Conservation (phyloP, 805 yeast species). For the Brettanomyces sp. region DNA sequence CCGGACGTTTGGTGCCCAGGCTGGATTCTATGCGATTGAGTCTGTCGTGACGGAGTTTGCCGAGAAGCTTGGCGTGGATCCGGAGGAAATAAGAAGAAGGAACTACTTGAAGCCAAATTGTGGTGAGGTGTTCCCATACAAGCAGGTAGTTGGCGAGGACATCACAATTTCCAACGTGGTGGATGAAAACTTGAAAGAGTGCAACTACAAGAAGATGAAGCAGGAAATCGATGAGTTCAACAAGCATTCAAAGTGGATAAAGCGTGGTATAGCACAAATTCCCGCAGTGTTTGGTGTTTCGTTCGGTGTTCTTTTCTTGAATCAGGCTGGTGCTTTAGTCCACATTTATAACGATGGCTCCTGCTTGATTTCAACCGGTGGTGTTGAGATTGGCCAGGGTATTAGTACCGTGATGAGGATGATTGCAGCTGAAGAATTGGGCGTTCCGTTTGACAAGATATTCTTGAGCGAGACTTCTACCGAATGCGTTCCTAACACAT, state of each 20-base stretch:
- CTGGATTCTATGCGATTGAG: conserved; percentile 38
- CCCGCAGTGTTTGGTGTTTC: conserved; percentile 41
- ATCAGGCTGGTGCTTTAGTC: conserved; percentile 40
- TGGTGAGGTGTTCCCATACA: conserved; percentile 28
- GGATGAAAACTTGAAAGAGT: conserved; percentile 25
- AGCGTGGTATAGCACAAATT: conserved; percentile 36
- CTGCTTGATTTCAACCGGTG: conserved; percentile 37
- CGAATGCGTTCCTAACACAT: conserved; percentile 37
- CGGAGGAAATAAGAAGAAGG: conserved; percentile 27
- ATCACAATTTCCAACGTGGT: conserved; percentile 30
- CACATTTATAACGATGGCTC: conserved; percentile 39
- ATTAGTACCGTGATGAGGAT: conserved; percentile 38
- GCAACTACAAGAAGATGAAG: conserved; percentile 25
- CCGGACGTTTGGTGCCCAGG: conserved; percentile 43
- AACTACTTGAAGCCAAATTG: conserved; percentile 27
- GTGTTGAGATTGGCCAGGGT: conserved; percentile 44
- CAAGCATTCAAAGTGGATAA: conserved; percentile 31
- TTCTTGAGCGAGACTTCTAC: conserved; percentile 39
- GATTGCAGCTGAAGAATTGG: conserved; percentile 35
- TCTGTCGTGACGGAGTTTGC: conserved; percentile 30
- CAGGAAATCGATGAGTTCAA: conserved; percentile 33
- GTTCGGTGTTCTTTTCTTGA: conserved; percentile 35
- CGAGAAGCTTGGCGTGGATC: conserved; percentile 30
- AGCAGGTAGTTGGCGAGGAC: conserved; percentile 32
- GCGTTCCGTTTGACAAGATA: conserved; percentile 30